phyloP scores from a whole-genome alignment of 345 rosid genomes.

The Dimocarpus longan region DNA sequence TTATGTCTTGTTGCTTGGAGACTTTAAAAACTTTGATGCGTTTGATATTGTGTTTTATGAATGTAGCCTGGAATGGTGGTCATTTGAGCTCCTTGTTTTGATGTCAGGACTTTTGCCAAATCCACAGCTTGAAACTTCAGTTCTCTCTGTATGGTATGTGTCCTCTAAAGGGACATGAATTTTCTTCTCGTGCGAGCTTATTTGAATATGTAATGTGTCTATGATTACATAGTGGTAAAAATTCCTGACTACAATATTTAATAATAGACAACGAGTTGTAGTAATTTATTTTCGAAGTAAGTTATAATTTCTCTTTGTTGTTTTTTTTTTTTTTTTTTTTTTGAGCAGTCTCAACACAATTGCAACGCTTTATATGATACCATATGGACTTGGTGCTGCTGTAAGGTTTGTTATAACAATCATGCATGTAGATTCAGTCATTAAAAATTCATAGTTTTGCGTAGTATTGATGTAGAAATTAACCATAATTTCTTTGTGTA shows the following conservation, averaged over 20 bases:
- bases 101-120: conserved; percentile 84
- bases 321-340: conserved; percentile 1
- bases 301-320: background rate
- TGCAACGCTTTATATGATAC: conserved; percentile 52
- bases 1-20: no score
- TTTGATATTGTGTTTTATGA: background rate
- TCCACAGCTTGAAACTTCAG: conserved; percentile 88
- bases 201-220: background rate
- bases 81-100: conserved; percentile 78
- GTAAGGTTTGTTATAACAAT: conserved; percentile 48
- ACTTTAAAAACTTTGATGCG: background rate
- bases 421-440: background rate
- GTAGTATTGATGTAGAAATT: background rate
- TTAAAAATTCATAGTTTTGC: background rate
- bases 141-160: conserved; percentile 80
- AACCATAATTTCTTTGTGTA: conserved; percentile 19
- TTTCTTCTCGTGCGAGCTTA: background rate
- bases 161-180: background rate
- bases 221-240: no score
- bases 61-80: conserved; percentile 96
- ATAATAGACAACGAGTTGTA: no score
- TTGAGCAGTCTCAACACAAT: conserved; percentile 63
- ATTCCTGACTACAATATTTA: no score
- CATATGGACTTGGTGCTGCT: conserved; percentile 65
- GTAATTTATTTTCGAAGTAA: background rate